Evolutionary conservation across 140 eudicot species (phyloP).

Genomic region (Anethum foeniculum): DNA sequence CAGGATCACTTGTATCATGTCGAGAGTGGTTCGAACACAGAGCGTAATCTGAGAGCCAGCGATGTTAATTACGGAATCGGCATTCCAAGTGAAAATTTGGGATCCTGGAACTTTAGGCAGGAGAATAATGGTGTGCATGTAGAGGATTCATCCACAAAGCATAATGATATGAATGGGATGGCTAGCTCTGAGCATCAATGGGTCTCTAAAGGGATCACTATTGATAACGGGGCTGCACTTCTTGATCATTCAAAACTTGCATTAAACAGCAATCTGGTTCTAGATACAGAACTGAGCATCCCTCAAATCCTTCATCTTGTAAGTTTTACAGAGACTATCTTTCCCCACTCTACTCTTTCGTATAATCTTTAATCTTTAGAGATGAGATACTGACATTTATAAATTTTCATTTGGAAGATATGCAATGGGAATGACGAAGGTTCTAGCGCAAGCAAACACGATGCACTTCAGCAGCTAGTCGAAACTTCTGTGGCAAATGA

Average conservation of each 20-base stretch:
- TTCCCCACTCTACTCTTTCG: background rate
- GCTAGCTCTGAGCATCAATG: conserved; percentile 36
- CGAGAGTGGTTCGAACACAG: conserved; percentile 42
- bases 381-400: background rate
- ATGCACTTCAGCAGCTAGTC: conserved; percentile 72
- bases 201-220: conserved; percentile 21
- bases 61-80: conserved; percentile 28
- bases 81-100: conserved; percentile 22
- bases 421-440: conserved; percentile 62
- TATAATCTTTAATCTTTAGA: background rate
- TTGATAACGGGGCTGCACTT: conserved; percentile 30
- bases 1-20: conserved; percentile 36
- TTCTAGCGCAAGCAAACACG: conserved; percentile 41
- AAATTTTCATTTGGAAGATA: conserved; percentile 32
- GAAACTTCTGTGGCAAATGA: conserved; percentile 66
- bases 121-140: conserved; percentile 31
- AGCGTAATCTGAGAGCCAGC: conserved; percentile 29
- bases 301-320: conserved; percentile 82
- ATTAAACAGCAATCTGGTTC: conserved; percentile 30
- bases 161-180: conserved; percentile 41
- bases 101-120: conserved; percentile 33
- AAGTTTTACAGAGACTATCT: conserved; percentile 17
- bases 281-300: conserved; percentile 72
- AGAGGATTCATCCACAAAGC: conserved; percentile 43
- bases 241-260: conserved; percentile 39